phyloP scores from a whole-genome alignment of 2,329 filamentous ascomycete species.

The Diaporthe longicolla region DNA sequence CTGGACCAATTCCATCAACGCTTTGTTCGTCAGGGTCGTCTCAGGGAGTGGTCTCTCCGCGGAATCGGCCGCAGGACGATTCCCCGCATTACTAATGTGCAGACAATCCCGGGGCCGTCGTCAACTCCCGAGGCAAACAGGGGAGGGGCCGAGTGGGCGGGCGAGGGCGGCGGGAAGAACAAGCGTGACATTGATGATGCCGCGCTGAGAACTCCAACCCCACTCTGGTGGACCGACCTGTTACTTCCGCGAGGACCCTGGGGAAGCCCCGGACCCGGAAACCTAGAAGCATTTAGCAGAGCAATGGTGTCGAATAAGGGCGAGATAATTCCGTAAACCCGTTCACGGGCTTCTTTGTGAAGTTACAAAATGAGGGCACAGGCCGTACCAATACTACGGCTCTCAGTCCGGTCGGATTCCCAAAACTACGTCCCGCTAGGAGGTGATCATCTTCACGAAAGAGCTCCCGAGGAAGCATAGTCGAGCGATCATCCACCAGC shows the following conservation, averaged over 20 bases:
- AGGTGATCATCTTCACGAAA: background rate
- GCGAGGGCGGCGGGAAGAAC: constrained; percentile 1
- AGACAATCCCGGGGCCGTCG: constrained; percentile 25
- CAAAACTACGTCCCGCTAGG: constrained; percentile 3
- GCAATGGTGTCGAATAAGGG: background rate
- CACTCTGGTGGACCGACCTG: constrained; percentile 6
- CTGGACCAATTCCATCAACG: no score
- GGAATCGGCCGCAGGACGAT: constrained; percentile 27
- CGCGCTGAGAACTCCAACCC: constrained; percentile 24
- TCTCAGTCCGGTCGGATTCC: background rate
- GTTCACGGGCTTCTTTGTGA: no score
- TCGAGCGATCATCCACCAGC: background rate
- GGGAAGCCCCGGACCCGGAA: background rate
- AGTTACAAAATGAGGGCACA: constrained; percentile 12
- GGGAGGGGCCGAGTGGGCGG: constrained; percentile 35
- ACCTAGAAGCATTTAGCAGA: background rate
- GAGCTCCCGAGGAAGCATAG: background rate
- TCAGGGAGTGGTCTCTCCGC: background rate
- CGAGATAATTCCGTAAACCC: constrained; percentile 36
- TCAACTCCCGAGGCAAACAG: constrained; percentile 36
- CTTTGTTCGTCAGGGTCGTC: background rate
- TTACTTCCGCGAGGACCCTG: background rate
- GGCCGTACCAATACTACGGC: background rate
- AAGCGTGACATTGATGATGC: constrained; percentile 23
- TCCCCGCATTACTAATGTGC: constrained; percentile 38